These are phyloP conservation scores for Barbarea vulgaris DNA, from an alignment of 345 rosid genomes.

Conservation along the genomic window DNA sequence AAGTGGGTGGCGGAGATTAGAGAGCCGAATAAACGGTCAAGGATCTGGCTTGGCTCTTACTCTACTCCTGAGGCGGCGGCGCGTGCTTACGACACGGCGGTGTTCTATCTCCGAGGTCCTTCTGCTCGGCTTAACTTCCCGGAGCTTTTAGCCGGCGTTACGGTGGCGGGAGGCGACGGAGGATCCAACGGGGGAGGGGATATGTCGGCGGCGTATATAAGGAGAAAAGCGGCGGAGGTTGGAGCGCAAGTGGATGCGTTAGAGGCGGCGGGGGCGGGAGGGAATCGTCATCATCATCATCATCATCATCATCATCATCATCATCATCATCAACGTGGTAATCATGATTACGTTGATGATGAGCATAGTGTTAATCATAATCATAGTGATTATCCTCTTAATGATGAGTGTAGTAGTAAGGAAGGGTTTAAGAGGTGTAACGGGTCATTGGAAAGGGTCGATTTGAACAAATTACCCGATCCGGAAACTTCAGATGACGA, in stretches of 20 bases:
- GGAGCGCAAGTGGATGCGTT: constrained; percentile 93
- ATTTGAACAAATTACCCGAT: constrained; percentile 90
- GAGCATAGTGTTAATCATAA: not conserved
- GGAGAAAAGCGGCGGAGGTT: constrained; percentile 92
- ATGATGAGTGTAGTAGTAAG: constrained; percentile 25
- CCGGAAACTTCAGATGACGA: constrained; percentile 78
- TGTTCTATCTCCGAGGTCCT: constrained; percentile 84
- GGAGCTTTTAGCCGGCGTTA: constrained; percentile 65
- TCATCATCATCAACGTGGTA: constrained; percentile 27
- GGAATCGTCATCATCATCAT: constrained; percentile 30
- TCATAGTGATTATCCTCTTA: constrained; percentile 22
- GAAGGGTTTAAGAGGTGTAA: constrained; percentile 48
- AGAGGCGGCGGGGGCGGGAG: constrained; percentile 53
- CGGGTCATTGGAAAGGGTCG: constrained; percentile 67
- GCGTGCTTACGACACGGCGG: constrained; percentile 96
- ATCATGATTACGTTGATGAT: constrained; percentile 23
- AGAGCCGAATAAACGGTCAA: constrained; percentile 92
- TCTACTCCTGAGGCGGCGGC: constrained; percentile 97
- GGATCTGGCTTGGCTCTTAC: constrained; percentile 99
- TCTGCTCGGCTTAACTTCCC: constrained; percentile 95
- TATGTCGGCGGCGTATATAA: constrained; percentile 87
- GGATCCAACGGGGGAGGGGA: constrained; percentile 45
- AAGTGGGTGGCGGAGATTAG: constrained; percentile 99
- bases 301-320: constrained; percentile 33
- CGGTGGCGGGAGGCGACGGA: constrained; percentile 40